Evolutionary conservation across 345 rosid species (phyloP).

Genomic region (Rhizophora mangle): DNA sequence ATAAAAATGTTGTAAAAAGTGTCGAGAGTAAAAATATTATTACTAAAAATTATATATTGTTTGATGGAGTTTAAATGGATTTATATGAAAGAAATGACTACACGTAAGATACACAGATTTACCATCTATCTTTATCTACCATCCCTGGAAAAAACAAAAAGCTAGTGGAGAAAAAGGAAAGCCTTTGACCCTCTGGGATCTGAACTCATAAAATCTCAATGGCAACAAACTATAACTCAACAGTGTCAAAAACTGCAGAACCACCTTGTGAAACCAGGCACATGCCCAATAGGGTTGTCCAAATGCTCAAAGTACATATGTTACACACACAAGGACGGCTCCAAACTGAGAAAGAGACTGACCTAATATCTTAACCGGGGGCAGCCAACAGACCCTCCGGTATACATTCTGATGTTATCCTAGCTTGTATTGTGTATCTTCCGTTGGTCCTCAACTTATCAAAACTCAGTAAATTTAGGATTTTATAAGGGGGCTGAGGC

Average conservation of each 20-base stretch:
- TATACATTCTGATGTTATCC: slow-evolving; percentile 11
- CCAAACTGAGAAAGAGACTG: slow-evolving; percentile 4
- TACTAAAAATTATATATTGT: too few species aligned
- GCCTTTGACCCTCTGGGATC: slow-evolving; percentile 19
- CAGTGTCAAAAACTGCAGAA: slow-evolving; percentile 9
- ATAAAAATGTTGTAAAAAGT: too few species aligned
- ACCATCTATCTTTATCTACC: slow-evolving; percentile 17
- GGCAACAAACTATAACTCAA: slow-evolving; percentile 19
- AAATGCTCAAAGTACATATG: slow-evolving; percentile 15
- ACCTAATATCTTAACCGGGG: slow-evolving; percentile 1
- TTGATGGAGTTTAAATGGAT: not conserved
- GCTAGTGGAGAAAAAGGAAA: slow-evolving; percentile 18
- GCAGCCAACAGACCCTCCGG: slow-evolving; percentile 12
- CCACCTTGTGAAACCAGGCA: slow-evolving; percentile 1
- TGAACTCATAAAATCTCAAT: slow-evolving; percentile 17
- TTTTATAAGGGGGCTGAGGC: slow-evolving; percentile 59
- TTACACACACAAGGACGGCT: slow-evolving; percentile 21
- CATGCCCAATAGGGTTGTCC: slow-evolving; percentile 5
- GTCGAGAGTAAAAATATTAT: too few species aligned
- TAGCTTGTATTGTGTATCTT: slow-evolving; percentile 7
- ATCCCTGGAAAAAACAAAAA: not conserved
- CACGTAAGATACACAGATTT: slow-evolving; percentile 11
- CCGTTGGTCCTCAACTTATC: slow-evolving; percentile 10
- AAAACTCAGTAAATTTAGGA: slow-evolving; percentile 25
- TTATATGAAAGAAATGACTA: not conserved